Base-by-base conservation (phyloP, 108 stramenopile genomes). In the Discostella stelligeroides region DNA sequence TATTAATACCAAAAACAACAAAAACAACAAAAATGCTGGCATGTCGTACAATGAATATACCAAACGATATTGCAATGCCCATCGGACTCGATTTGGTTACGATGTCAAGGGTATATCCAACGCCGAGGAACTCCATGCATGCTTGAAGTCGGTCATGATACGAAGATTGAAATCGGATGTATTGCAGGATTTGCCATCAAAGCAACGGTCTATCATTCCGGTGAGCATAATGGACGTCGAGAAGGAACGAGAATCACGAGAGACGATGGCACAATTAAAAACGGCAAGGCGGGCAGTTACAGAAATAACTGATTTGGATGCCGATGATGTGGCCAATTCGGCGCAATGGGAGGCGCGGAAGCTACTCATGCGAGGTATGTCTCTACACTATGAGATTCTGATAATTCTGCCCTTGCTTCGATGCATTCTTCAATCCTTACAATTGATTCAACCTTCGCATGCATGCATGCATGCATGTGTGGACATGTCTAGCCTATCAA, bases 101-200 rank as follows among this genome's bases (percentile, higher is more conserved):
- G 89, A 92, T 73, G 84, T 87, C n/a, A 80, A 62, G 7, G 92
- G 92, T 0, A 24, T 80, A 8, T 68, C 64, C 30, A 87, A 92
- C 70, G 77, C 84, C 0, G 76, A 91, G 10, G 95, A 95, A 79
- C 77, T 97, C 29, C 94, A 97, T 67, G 28, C 41, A 38, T 77
- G 85, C 14, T 66, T 97, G 30, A 70, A 82, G 51, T 80, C 73
- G 15, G 68, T 95, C 27, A 95, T 97, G 95, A 67, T 97, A 4
- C 89, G 97, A 20, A 77, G 97, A 53, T 60, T 92, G 34, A 97
- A 97, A 66, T 63, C 72, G 21, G 83, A 95, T 66, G 94, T 97
- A 7, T 75, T 97, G 34, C 72, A 74, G 15, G 89, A 96, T 66
- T 75, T 97, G 30, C 97, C 97, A 2, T 63, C 89, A 0, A 96